Evolutionary conservation across 192 early-diverging fungal species (phyloP), one percentile per base, ranked within the genome.

Genomic region (Gryganskiella cystojenkinii): DNA sequence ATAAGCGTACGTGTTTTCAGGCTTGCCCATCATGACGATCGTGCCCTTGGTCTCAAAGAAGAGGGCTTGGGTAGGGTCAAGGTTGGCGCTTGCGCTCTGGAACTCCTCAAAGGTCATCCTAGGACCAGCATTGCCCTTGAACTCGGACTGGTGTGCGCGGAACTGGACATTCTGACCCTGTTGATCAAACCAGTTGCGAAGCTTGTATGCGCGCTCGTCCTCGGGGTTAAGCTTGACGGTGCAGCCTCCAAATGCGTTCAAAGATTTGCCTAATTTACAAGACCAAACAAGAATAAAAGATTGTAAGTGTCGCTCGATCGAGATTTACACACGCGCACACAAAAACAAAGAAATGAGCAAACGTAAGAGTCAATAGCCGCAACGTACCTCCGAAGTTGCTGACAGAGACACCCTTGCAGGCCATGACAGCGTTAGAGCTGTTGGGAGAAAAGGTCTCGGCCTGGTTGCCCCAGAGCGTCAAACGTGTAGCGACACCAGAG

Each of bases 401-500:
- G 62, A 99, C 90, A 49, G 90, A 88, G n/a, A 83, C 86, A 9
- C 93, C 93, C 82, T 98, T 98, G 52, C 93, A 85, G 7, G 92
- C 93, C 61, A 98, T 65, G 4, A 99, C 86, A 15, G 93, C 82
- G 27, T 78, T 56, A 17, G 72, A 67, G 20, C 81, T 72, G 0
- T 55, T 57, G 24, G 71, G 66, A 11, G 81, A 70, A 63, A 93
- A 96, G 0, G 65, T 82, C 64, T 92, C 87, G 6, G 97, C 96
- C 22, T 90, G 83, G n/a, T 79, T 33, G 56, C 93, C 96, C 95
- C 96, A 99, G 35, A 99, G 82, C 19, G 97, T 97, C 22, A 92
- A 42, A 3, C 90, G 87, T 27, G 96, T 90, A 43, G 85, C 81
- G 50, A 86, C 93, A 8, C 78, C 81, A 27, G 88, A 87, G 46